Percentiles rank a stretch among this genome's conserved stretches.
Conservation (phyloP, 1,284 basidiomycete species). For the Fomitopsis palustris region DNA sequence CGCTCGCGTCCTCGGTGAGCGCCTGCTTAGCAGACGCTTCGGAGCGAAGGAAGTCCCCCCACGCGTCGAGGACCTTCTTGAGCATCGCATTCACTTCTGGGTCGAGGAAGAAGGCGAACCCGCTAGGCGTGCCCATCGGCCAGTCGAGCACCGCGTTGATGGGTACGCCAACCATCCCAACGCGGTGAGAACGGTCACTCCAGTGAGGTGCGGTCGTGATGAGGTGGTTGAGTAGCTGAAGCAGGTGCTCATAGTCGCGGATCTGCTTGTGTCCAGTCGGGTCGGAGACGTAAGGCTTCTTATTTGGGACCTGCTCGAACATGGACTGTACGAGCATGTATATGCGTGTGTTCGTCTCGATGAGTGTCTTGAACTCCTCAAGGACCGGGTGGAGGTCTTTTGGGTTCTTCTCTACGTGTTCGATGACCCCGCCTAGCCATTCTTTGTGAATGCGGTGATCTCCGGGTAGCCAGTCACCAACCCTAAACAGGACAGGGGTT, state of each 20-base stretch:
- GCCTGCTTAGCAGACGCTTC: slow-evolving; percentile 35
- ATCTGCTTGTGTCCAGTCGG: slow-evolving; percentile 22
- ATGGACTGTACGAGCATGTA: slow-evolving; percentile 37
- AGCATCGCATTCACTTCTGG: slow-evolving; percentile 38
- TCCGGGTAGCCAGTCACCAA: slow-evolving; percentile 13
- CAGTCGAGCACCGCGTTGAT: slow-evolving; percentile 43
- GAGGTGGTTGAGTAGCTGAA: slow-evolving; percentile 41
- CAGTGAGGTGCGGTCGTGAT: slow-evolving; percentile 37
- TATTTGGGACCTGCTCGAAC: slow-evolving; percentile 31
- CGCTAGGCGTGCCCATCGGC: slow-evolving; percentile 45
- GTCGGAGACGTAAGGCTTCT: slow-evolving; percentile 10
- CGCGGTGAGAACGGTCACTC: slow-evolving; percentile 17
- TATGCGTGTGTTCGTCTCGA: slow-evolving; percentile 34
- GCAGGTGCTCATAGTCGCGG: slow-evolving; percentile 40
- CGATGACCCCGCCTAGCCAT: slow-evolving; percentile 12
- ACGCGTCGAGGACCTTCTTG: slow-evolving; percentile 41
- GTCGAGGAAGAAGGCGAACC: slow-evolving; percentile 41
- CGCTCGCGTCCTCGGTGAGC: slow-evolving; percentile 31
- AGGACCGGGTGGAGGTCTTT: slow-evolving; percentile 25
- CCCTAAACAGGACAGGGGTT: background rate
- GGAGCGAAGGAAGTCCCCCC: slow-evolving; percentile 48
- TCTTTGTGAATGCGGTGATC: slow-evolving; percentile 7
- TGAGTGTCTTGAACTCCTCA: slow-evolving; percentile 33
- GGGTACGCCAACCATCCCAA: slow-evolving; percentile 38
- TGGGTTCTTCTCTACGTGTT: slow-evolving; percentile 9